These are phyloP conservation scores for Flaveria linearis DNA, from an alignment of 129 eudicot genomes.

Conservation along the genomic window DNA sequence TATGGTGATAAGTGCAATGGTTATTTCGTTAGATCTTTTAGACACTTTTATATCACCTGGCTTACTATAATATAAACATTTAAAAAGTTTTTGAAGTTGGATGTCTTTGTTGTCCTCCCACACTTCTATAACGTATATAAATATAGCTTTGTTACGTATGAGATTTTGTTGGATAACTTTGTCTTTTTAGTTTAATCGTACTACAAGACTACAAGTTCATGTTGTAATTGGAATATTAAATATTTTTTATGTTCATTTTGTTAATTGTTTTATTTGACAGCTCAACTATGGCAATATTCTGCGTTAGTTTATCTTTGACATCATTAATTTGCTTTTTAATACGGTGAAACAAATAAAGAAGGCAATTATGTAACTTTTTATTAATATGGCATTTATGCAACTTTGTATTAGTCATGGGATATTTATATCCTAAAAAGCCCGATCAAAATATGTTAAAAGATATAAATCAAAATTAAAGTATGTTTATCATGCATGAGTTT, in stretches of 20 bases:
- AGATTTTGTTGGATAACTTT: too few species aligned
- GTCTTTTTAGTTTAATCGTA: neutral
- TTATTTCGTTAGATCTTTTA: too few species aligned
- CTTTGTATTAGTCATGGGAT: neutral
- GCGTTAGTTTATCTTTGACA: neutral
- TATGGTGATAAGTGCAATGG: too few species aligned
- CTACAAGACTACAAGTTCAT: neutral
- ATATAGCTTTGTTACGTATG: too few species aligned
- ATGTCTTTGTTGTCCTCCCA: too few species aligned
- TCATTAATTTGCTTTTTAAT: conserved; percentile 11
- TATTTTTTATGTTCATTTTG: neutral
- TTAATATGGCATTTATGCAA: neutral
- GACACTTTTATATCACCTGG: too few species aligned
- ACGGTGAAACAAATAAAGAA: conserved; percentile 11
- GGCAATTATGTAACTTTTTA: neutral
- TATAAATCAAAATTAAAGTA: neutral
- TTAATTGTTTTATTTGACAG: neutral
- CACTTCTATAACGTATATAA: too few species aligned
- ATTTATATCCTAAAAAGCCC: neutral
- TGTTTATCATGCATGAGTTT: neutral
- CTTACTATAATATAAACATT: too few species aligned
- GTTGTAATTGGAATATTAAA: neutral
- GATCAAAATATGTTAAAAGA: neutral
- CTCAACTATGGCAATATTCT: neutral
- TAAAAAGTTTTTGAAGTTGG: too few species aligned